Conservation (phyloP, 352 stramenopile species). For the Globisporangium nodosum region DNA sequence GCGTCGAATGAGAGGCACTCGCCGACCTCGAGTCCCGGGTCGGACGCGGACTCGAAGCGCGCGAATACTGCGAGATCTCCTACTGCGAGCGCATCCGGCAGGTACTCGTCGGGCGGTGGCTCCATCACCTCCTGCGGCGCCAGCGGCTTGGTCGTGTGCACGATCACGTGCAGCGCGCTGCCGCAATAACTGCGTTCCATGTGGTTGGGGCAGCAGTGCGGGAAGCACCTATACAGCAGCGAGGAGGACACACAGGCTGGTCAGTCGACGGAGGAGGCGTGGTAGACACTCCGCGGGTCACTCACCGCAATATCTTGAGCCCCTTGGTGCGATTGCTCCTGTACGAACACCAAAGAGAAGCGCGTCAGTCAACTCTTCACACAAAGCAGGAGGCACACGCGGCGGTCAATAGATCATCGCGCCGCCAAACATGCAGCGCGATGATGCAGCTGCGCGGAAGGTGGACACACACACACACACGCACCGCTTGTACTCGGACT, state of each 20-base stretch:
- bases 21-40: slow-evolving; percentile 24
- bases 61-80: slow-evolving; percentile 24
- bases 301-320: slow-evolving; percentile 56
- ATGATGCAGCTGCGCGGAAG: too few species aligned
- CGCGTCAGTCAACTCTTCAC: background rate
- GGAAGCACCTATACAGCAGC: slow-evolving; percentile 19
- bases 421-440: too few species aligned
- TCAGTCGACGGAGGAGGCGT: background rate
- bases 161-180: slow-evolving; percentile 18
- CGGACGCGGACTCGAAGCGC: slow-evolving; percentile 27
- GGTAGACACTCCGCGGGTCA: background rate
- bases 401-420: too few species aligned
- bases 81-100: slow-evolving; percentile 7
- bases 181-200: slow-evolving; percentile 35
- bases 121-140: background rate
- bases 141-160: slow-evolving; percentile 7
- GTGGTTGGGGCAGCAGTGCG: slow-evolving; percentile 32
- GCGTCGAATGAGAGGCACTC: slow-evolving; percentile 40
- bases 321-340: slow-evolving; percentile 73
- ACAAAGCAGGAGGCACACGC: background rate
- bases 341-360: background rate
- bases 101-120: background rate
- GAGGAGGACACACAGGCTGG: background rate
- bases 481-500: slow-evolving; percentile 62
- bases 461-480: slow-evolving; percentile 10